These are phyloP conservation scores for Cephalotrichum gorgonifer DNA, from an alignment of 2,329 filamentous ascomycete species.

Conservation along the genomic window DNA sequence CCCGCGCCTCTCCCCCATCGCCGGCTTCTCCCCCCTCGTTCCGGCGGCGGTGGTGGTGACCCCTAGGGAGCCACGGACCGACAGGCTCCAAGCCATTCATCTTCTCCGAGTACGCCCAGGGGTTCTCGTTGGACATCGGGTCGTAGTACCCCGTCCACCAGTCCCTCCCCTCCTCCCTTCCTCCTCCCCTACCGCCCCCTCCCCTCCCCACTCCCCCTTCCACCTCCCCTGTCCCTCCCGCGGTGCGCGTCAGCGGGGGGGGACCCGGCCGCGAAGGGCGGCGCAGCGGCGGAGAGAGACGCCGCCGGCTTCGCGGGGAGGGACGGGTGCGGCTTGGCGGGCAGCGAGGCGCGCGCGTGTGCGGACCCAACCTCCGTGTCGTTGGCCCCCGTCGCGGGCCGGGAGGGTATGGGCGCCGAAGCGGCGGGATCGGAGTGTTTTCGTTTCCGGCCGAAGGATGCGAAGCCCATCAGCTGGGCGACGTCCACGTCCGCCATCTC, in stretches of 20 bases:
- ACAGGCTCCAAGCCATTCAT: slow-evolving; percentile 28
- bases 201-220: neutral
- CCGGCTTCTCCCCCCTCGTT: neutral
- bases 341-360: slow-evolving; percentile 21
- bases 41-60: neutral
- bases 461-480: slow-evolving; percentile 63
- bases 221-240: neutral
- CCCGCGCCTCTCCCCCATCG: neutral
- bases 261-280: neutral
- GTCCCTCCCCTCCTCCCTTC: slow-evolving; percentile 20
- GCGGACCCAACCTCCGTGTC: slow-evolving; percentile 28
- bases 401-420: slow-evolving; percentile 39
- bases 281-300: neutral
- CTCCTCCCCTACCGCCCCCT: slow-evolving; percentile 12
- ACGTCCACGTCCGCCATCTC: slow-evolving; percentile 36
- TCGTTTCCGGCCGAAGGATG: slow-evolving; percentile 51
- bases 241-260: neutral
- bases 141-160: slow-evolving; percentile 64
- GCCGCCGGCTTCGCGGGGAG: neutral
- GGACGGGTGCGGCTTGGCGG: neutral
- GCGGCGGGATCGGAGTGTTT: slow-evolving; percentile 19
- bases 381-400: slow-evolving; percentile 16
- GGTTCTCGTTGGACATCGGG: slow-evolving; percentile 59
- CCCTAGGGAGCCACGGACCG: slow-evolving; percentile 32
- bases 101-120: slow-evolving; percentile 53